Evolutionary conservation across 2,329 filamentous ascomycete species (phyloP).

Genomic region (Monosporascus sp.): DNA sequence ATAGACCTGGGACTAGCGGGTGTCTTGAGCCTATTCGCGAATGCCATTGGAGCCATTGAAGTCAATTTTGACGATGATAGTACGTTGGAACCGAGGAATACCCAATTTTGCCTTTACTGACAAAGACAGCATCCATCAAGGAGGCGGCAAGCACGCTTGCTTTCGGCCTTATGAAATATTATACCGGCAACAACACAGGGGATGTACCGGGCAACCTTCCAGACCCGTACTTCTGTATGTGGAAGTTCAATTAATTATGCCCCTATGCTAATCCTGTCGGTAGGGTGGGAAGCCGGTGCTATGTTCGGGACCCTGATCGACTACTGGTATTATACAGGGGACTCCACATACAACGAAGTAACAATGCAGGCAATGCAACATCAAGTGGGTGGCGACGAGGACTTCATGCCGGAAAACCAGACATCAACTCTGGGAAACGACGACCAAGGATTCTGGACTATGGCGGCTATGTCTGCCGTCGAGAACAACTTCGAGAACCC

Average conservation of each 20-base stretch:
- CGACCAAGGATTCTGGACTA: slow-evolving; percentile 80
- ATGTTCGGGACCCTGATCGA: slow-evolving; percentile 68
- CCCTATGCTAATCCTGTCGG: slow-evolving; percentile 9
- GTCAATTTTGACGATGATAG: slow-evolving; percentile 28
- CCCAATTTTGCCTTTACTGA: slow-evolving; percentile 32
- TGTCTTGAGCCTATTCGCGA: slow-evolving; percentile 22
- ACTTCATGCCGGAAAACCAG: slow-evolving; percentile 65
- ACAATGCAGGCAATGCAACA: slow-evolving; percentile 54
- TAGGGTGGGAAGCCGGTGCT: slow-evolving; percentile 67
- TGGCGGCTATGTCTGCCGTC: slow-evolving; percentile 72
- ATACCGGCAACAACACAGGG: slow-evolving; percentile 51
- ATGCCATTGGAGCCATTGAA: slow-evolving; percentile 22
- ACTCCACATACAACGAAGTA: slow-evolving; percentile 57
- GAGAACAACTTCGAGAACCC: slow-evolving; percentile 72
- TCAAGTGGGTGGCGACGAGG: slow-evolving; percentile 52
- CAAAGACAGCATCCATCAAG: slow-evolving; percentile 44
- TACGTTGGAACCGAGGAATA: slow-evolving; percentile 13
- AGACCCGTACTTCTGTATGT: slow-evolving; percentile 58
- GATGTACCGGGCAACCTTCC: slow-evolving; percentile 54
- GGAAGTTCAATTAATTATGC: slow-evolving; percentile 5
- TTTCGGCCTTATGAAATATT: slow-evolving; percentile 28
- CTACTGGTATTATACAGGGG: slow-evolving; percentile 67
- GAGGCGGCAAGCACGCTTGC: slow-evolving; percentile 27
- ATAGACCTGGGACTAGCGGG: slow-evolving; percentile 16
- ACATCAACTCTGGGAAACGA: slow-evolving; percentile 61